Percentiles rank a stretch among this genome's conserved stretches.
Conservation (phyloP, 306 rosid species). For the Cicer yamashitae region DNA sequence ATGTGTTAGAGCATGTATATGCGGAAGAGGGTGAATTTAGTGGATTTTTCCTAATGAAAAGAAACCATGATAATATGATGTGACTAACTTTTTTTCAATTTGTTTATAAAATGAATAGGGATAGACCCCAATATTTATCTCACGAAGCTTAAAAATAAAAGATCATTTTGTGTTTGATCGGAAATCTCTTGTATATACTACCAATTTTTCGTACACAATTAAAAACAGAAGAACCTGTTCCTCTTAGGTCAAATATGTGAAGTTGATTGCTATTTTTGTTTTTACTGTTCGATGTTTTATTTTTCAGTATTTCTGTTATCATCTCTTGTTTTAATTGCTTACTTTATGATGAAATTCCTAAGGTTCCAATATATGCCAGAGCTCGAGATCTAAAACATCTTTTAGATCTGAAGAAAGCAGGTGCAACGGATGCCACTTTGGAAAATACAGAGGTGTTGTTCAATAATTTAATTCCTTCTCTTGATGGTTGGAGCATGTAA, state of each 20-base stretch:
- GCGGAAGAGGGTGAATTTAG: slow-evolving; percentile 28
- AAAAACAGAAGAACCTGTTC: slow-evolving; percentile 24
- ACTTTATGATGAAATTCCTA: slow-evolving; percentile 45
- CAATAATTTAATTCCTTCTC: not conserved
- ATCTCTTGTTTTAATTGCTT: slow-evolving; percentile 39
- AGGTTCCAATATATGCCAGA: slow-evolving; percentile 94
- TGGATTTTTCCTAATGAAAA: slow-evolving; percentile 28
- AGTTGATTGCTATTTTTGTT: slow-evolving; percentile 4
- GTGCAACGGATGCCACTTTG: slow-evolving; percentile 91
- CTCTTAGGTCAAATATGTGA: slow-evolving; percentile 19
- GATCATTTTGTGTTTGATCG: slow-evolving; percentile 29
- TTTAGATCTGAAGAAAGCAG: slow-evolving; percentile 86
- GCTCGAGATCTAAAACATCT: slow-evolving; percentile 90
- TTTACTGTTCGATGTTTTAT: not conserved
- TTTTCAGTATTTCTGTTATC: slow-evolving; percentile 6
- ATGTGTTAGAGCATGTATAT: slow-evolving; percentile 9
- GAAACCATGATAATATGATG: slow-evolving; percentile 15
- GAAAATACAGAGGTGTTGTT: slow-evolving; percentile 85
- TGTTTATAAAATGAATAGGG: slow-evolving; percentile 12
- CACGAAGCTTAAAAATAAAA: slow-evolving; percentile 11
- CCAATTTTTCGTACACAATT: not conserved
- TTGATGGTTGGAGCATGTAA: slow-evolving; percentile 30
- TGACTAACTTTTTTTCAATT: slow-evolving; percentile 34
- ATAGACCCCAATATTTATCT: slow-evolving; percentile 25
- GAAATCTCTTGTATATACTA: slow-evolving; percentile 36